phyloP scores from a whole-genome alignment of 192 early-diverging fungal species.

The Podila epigama region DNA sequence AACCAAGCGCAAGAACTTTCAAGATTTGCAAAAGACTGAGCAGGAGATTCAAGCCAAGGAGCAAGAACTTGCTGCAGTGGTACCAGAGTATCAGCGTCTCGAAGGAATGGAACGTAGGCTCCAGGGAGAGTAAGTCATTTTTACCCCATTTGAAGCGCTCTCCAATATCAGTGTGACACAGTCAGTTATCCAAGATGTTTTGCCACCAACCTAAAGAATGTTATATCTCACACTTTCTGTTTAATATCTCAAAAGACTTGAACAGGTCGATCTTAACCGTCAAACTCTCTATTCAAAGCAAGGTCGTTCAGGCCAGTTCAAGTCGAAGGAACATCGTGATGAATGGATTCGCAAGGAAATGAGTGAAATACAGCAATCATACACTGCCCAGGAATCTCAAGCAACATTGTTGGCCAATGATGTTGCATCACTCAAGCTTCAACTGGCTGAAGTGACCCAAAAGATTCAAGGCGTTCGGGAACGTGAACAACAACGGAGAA shows the following conservation, averaged over 20 bases:
- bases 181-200: too few species aligned
- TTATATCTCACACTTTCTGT: not conserved
- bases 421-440: slow-evolving; percentile 27
- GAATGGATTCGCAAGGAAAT: slow-evolving; percentile 78
- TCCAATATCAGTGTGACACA: too few species aligned
- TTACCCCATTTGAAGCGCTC: too few species aligned
- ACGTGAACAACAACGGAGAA: slow-evolving; percentile 13
- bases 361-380: slow-evolving; percentile 61
- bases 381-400: slow-evolving; percentile 63
- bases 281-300: slow-evolving; percentile 87
- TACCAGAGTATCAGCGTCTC: slow-evolving; percentile 71
- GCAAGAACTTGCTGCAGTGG: slow-evolving; percentile 65
- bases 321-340: slow-evolving; percentile 79
- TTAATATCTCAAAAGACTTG: slow-evolving; percentile 51
- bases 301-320: slow-evolving; percentile 82
- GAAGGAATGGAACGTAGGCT: slow-evolving; percentile 63
- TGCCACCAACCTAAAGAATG: too few species aligned
- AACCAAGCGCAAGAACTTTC: slow-evolving; percentile 21
- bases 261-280: slow-evolving; percentile 70
- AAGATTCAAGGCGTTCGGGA: slow-evolving; percentile 20
- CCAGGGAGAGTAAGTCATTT: slow-evolving; percentile 73
- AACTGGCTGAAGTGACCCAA: slow-evolving; percentile 29
- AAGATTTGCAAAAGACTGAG: slow-evolving; percentile 54
- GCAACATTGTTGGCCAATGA: slow-evolving; percentile 48
- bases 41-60: slow-evolving; percentile 69